Evolutionary conservation across 1,284 basidiomycete species (phyloP).

Genomic region (Boletus mariae): DNA sequence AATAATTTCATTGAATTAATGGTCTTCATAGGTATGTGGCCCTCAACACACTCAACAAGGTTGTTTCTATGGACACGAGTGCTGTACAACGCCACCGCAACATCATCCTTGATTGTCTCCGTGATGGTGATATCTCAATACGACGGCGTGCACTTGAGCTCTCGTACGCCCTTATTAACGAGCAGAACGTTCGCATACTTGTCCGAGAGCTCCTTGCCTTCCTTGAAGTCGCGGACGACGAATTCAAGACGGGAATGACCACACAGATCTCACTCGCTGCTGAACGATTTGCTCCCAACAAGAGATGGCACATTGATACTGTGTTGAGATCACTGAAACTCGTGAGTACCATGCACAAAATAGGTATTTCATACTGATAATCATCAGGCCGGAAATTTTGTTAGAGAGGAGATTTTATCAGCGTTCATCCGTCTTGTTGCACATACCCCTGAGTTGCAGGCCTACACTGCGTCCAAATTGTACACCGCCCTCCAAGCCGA

Average conservation of each 20-base stretch:
- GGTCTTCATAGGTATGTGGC: slow-evolving; percentile 80
- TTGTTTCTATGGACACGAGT: slow-evolving; percentile 96
- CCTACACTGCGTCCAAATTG: slow-evolving; percentile 91
- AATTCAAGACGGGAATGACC: slow-evolving; percentile 98
- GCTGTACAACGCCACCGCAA: slow-evolving; percentile 98
- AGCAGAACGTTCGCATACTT: slow-evolving; percentile 89
- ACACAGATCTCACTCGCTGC: slow-evolving; percentile 97
- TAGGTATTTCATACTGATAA: neutral
- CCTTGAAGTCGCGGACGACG: slow-evolving; percentile 97
- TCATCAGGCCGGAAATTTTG: slow-evolving; percentile 92
- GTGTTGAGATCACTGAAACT: slow-evolving; percentile 90
- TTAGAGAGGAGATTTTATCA: slow-evolving; percentile 93
- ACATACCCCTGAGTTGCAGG: slow-evolving; percentile 96
- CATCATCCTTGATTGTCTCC: slow-evolving; percentile 96
- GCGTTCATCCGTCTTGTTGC: slow-evolving; percentile 95
- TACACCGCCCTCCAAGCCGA: slow-evolving; percentile 87
- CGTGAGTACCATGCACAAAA: slow-evolving; percentile 44
- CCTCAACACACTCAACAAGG: slow-evolving; percentile 97
- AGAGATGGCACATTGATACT: slow-evolving; percentile 99
- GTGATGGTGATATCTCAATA: slow-evolving; percentile 99
- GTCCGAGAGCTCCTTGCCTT: slow-evolving; percentile 93
- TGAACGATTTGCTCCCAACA: slow-evolving; percentile 95
- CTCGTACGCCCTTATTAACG: slow-evolving; percentile 97
- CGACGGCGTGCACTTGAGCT: slow-evolving; percentile 94
- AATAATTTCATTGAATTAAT: slow-evolving; percentile 4